phyloP scores from a whole-genome alignment of 1,284 basidiomycete species.

The Termitomyces sp. region DNA sequence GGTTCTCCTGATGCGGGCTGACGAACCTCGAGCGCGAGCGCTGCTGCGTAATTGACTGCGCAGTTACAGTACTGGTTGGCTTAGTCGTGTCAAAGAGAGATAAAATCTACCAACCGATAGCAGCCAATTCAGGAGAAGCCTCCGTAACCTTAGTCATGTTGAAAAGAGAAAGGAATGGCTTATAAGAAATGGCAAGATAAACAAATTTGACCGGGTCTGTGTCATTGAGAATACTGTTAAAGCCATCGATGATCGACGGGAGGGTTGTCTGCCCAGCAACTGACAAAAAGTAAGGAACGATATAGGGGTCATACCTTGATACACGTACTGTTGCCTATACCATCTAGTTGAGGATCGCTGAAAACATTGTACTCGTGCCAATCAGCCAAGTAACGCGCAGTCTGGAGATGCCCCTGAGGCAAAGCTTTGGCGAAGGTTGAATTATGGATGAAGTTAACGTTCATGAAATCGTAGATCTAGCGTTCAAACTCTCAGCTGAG shows the following conservation, averaged over 20 bases:
- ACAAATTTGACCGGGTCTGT: conserved; percentile 61
- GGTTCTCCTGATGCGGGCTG: conserved; percentile 42
- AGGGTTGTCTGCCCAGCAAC: conserved; percentile 69
- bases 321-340: conserved; percentile 67
- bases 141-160: conserved; percentile 63
- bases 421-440: conserved; percentile 47
- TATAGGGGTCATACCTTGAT: background rate
- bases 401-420: conserved; percentile 50
- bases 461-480: conserved; percentile 73
- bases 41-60: conserved; percentile 71
- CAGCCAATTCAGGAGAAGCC: conserved; percentile 49
- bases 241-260: conserved; percentile 54
- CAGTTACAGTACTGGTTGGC: conserved; percentile 13
- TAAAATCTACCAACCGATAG: conserved; percentile 47
- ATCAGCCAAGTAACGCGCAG: conserved; percentile 63
- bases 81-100: background rate
- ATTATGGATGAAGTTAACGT: conserved; percentile 70
- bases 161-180: conserved; percentile 80
- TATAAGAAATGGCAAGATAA: conserved; percentile 69
- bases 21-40: conserved; percentile 67
- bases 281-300: conserved; percentile 21
- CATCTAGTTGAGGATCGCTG: conserved; percentile 45
- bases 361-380: conserved; percentile 76
- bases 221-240: conserved; percentile 55
- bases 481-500: background rate